Evolutionary conservation across 2,329 filamentous ascomycete genomes (phyloP).

Genomic region (Nigrograna mackinnonii): DNA sequence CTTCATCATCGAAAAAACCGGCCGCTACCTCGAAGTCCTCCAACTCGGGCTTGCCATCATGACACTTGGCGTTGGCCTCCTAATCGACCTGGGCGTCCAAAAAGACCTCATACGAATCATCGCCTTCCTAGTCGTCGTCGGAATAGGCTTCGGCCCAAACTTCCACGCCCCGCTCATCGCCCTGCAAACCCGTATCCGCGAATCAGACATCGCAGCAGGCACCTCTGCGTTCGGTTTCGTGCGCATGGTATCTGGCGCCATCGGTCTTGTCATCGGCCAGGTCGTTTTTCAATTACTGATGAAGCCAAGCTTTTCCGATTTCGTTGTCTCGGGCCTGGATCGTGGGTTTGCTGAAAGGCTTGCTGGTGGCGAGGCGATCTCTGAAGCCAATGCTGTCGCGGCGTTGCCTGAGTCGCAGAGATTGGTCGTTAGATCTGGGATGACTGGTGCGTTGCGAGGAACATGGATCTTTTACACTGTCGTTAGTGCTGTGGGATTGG

Average conservation of each 20-base stretch:
- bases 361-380: conserved; percentile 34
- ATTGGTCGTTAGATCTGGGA: conserved; percentile 43
- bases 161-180: conserved; percentile 59
- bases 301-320: conserved; percentile 44
- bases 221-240: conserved; percentile 57
- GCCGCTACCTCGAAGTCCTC: conserved; percentile 43
- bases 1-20: conserved; percentile 48
- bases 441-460: conserved; percentile 48
- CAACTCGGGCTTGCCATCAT: conserved; percentile 33
- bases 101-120: conserved; percentile 41
- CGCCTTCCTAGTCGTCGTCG: conserved; percentile 53
- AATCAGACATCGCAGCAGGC: conserved; percentile 54
- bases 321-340: conserved; percentile 22
- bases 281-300: conserved; percentile 61
- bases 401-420: conserved; percentile 32
- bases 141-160: conserved; percentile 56
- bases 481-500: conserved; percentile 38
- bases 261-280: conserved; percentile 55
- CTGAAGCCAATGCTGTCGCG: conserved; percentile 25
- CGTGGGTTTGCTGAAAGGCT: conserved; percentile 24
- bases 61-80: conserved; percentile 37
- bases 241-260: conserved; percentile 48
- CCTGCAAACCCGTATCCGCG: conserved; percentile 53
- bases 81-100: conserved; percentile 22
- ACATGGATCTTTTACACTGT: conserved; percentile 57